Conservation (phyloP, 306 rosid genomes). For the cucumber (Cucumis sativus) region Cucumber_9930_V3 NC_026659.2:24576001-24576500, state of each 20-base stretch:
- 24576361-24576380: background rate
- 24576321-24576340: background rate
- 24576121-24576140: background rate
- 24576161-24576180: background rate
- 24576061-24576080: conserved; percentile 43
- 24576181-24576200: background rate
- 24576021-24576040: conserved; percentile 98
- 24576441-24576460: background rate
- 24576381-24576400: background rate
- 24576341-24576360: background rate
- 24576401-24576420: background rate
- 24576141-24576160: background rate
- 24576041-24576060: conserved; percentile 96
- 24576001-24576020: conserved; percentile 97
- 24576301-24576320: background rate
- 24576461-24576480: background rate
- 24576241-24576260: background rate
- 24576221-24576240: background rate
- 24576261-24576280: background rate
- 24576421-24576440: background rate
- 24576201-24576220: background rate
- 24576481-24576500: background rate
- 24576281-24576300: background rate
- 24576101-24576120: background rate
- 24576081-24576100: background rate